These are phyloP conservation scores for Wickerhamomyces strasburgensis DNA, from an alignment of 805 yeast genomes.

Conservation along the genomic window DNA sequence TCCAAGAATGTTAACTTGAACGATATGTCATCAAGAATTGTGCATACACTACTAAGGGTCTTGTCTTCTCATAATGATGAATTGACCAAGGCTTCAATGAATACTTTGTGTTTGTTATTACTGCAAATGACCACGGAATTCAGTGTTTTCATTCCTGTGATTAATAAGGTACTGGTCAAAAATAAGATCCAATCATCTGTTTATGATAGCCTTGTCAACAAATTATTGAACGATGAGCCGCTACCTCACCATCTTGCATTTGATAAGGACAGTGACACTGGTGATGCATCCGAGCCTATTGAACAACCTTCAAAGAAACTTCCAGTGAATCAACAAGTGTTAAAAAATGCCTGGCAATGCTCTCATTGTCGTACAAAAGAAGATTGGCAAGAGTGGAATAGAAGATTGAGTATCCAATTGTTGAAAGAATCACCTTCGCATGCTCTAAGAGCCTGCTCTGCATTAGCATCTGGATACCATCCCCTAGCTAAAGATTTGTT, in stretches of 20 bases:
- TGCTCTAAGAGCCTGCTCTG: conserved; percentile 88
- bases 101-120: conserved; percentile 71
- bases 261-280: conserved; percentile 48
- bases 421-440: conserved; percentile 92
- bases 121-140: conserved; percentile 83
- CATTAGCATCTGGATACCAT: conserved; percentile 78
- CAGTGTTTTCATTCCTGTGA: conserved; percentile 78
- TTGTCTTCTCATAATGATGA: conserved; percentile 51
- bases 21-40: conserved; percentile 86
- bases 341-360: conserved; percentile 89
- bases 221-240: conserved; percentile 78
- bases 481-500: conserved; percentile 88
- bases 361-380: conserved; percentile 83
- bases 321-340: conserved; percentile 57
- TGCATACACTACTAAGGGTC: conserved; percentile 79
- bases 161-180: conserved; percentile 58
- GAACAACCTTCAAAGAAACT: conserved; percentile 70
- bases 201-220: conserved; percentile 77
- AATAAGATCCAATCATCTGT: conserved; percentile 64
- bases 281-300: conserved; percentile 40
- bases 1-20: conserved; percentile 66
- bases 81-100: conserved; percentile 60
- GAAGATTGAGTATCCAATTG: conserved; percentile 77
- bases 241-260: conserved; percentile 71
- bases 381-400: conserved; percentile 98